These are phyloP conservation scores for Tuber calosporum DNA, from an alignment of 495 filamentous ascomycete species.

Conservation along the genomic window DNA sequence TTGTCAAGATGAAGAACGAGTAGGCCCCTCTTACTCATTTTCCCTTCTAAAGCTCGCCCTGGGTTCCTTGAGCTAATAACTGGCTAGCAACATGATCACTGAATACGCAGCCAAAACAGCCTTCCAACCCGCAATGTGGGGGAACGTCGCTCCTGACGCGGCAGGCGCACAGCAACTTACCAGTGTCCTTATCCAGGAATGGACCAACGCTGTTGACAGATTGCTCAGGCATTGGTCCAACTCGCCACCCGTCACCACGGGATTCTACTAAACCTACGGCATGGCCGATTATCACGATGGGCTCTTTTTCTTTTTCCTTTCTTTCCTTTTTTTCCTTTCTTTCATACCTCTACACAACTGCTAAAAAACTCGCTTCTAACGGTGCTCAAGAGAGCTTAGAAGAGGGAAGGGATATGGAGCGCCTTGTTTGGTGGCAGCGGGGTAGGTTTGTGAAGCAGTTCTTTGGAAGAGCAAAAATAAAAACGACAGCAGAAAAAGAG, in stretches of 20 bases:
- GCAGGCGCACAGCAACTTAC: slow-evolving; percentile 55
- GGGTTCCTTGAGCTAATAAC: background rate
- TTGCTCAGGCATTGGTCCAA: slow-evolving; percentile 64
- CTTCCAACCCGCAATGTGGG: slow-evolving; percentile 66
- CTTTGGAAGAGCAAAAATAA: background rate
- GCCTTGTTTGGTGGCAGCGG: background rate
- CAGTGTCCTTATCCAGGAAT: slow-evolving; percentile 58
- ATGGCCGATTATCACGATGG: background rate
- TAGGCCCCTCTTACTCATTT: slow-evolving; percentile 44
- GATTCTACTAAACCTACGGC: slow-evolving; percentile 13
- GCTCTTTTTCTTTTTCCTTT: too few relatives aligned
- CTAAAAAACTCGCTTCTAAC: background rate
- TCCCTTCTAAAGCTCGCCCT: background rate
- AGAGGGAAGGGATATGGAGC: background rate
- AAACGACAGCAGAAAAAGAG: too few relatives aligned
- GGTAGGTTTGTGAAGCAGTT: background rate
- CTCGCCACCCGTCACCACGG: slow-evolving; percentile 47
- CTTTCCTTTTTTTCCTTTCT: too few relatives aligned
- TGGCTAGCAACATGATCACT: slow-evolving; percentile 52
- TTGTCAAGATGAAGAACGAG: slow-evolving; percentile 62
- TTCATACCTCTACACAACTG: background rate
- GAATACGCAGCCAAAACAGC: slow-evolving; percentile 57
- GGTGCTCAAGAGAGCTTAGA: background rate
- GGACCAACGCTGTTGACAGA: slow-evolving; percentile 57
- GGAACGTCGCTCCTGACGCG: slow-evolving; percentile 50